A percentile compares a stretch with the other conserved stretches of the same genome.
Conservation (phyloP, 1,139 yeast species). For the Geotrichum citri-aurantii region DNA sequence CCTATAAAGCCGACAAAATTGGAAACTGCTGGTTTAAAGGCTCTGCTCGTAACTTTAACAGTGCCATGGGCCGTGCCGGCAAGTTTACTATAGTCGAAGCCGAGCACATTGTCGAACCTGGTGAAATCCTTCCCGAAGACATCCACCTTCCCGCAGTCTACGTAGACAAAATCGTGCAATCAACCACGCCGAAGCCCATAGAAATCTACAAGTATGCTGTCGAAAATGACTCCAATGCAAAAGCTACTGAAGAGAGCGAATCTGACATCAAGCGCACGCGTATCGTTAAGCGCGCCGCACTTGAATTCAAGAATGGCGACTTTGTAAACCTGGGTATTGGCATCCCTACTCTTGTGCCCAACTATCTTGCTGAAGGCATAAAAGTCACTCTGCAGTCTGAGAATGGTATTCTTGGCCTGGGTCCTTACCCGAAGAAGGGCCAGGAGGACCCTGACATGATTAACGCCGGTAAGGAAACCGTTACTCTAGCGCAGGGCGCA, state of each 20-base stretch:
- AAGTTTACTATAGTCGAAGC: constrained; percentile 47
- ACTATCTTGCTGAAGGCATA: constrained; percentile 38
- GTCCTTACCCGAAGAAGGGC: constrained; percentile 44
- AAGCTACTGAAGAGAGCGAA: constrained; percentile 19
- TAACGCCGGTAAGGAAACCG: constrained; percentile 51
- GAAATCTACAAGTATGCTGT: constrained; percentile 36
- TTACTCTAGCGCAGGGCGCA: constrained; percentile 44
- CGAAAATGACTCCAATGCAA: constrained; percentile 7
- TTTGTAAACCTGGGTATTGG: constrained; percentile 48
- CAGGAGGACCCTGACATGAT: constrained; percentile 46
- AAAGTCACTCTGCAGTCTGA: constrained; percentile 45
- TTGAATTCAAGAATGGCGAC: constrained; percentile 42
- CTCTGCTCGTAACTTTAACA: constrained; percentile 45
- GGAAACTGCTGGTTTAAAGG: constrained; percentile 49
- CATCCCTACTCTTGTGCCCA: constrained; percentile 47
- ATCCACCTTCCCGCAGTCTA: constrained; percentile 47
- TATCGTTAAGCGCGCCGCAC: constrained; percentile 44
- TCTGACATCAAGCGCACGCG: constrained; percentile 30
- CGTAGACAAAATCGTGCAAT: constrained; percentile 41
- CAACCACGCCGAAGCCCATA: constrained; percentile 42
- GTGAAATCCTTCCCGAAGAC: constrained; percentile 43
- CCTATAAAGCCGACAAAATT: constrained; percentile 44
- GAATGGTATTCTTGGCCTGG: constrained; percentile 48
- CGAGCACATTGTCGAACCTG: constrained; percentile 46
- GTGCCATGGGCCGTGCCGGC: constrained; percentile 45